A percentile compares a stretch with the other conserved stretches of the same genome.
phyloP scores from a whole-genome alignment of 345 rosid species.

The Melaleuca quinquenervia region DNA sequence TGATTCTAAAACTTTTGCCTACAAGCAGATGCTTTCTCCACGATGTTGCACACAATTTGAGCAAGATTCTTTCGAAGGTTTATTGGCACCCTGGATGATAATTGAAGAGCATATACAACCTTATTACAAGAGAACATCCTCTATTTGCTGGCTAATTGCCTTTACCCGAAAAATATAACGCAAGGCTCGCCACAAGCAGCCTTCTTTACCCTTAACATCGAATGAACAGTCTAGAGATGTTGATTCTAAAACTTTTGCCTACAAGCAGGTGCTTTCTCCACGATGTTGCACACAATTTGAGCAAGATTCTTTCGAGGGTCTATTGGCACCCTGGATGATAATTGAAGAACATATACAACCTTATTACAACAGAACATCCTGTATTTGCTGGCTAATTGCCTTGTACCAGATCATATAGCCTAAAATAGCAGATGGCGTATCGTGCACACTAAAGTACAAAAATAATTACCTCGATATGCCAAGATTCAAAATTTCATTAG shows the following conservation, averaged over 20 bases:
- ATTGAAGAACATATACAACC: neutral
- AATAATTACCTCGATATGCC: slow-evolving; percentile 53
- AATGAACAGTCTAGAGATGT: neutral
- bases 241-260: neutral
- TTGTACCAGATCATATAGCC: neutral
- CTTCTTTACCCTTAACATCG: neutral
- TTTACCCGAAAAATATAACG: neutral
- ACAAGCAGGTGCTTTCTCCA: neutral
- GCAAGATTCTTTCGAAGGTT: neutral
- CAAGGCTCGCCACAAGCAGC: neutral
- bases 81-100: neutral
- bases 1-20: neutral
- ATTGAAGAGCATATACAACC: neutral
- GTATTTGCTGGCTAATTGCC: neutral
- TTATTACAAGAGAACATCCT: neutral
- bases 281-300: neutral
- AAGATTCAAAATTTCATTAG: slow-evolving; percentile 64
- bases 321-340: neutral
- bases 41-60: neutral
- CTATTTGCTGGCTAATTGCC: neutral
- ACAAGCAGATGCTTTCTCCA: neutral
- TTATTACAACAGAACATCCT: neutral
- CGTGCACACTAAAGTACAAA: neutral
- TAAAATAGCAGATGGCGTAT: neutral
- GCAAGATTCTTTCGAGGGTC: neutral